Percentiles rank a stretch among this genome's conserved stretches.
Evolutionary conservation across 2,329 filamentous ascomycete species (phyloP).

Genomic region (Aspergillus sergii): DNA sequence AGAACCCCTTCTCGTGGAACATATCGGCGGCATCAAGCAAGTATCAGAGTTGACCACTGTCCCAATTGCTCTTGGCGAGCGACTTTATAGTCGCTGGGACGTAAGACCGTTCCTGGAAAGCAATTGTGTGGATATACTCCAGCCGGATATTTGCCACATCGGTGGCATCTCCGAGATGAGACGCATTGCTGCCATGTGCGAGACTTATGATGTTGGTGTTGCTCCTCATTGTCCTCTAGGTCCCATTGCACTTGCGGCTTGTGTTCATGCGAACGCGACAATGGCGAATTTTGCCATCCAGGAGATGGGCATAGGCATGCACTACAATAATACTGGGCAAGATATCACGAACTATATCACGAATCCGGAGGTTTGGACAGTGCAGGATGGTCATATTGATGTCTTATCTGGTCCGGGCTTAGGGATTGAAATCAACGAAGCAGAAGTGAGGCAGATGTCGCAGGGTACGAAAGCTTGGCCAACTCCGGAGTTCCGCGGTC

Average conservation of each 20-base stretch:
- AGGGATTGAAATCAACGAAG: no score
- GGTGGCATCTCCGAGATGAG: slow-evolving; percentile 73
- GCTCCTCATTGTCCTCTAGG: slow-evolving; percentile 76
- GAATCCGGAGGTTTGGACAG: no score
- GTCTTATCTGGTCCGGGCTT: no score
- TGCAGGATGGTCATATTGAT: no score
- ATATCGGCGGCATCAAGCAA: slow-evolving; percentile 66
- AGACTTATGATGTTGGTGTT: slow-evolving; percentile 56
- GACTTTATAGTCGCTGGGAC: slow-evolving; percentile 73
- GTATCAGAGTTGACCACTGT: slow-evolving; percentile 50
- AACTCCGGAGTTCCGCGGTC: no score
- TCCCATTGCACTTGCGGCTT: slow-evolving; percentile 58
- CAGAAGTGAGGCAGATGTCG: no score
- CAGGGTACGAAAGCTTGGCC: no score
- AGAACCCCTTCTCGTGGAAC: slow-evolving; percentile 71
- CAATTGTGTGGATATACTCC: slow-evolving; percentile 69
- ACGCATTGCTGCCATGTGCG: slow-evolving; percentile 70
- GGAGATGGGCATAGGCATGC: no score
- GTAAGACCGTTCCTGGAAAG: slow-evolving; percentile 71
- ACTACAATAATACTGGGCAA: no score
- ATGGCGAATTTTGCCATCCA: no score
- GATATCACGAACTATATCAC: no score
- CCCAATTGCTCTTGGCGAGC: slow-evolving; percentile 73
- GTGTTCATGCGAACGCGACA: not conserved
- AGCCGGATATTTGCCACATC: slow-evolving; percentile 71